These are phyloP conservation scores for Wickerhamia fluorescens DNA, from an alignment of 805 yeast genomes.

Conservation along the genomic window DNA sequence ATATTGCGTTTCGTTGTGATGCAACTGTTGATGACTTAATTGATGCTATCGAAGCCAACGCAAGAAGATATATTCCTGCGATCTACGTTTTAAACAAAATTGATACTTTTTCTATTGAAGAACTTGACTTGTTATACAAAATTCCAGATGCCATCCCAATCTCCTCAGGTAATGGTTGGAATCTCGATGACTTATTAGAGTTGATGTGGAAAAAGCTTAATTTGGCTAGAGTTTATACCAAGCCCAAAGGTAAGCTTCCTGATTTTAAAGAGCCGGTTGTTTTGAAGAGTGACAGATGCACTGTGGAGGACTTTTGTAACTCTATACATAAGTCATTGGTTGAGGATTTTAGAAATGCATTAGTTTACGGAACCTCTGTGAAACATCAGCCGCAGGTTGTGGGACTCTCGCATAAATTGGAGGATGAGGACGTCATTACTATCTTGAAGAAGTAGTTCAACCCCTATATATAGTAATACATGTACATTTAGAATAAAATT, in stretches of 20 bases:
- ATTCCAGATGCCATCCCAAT: slow-evolving; percentile 98
- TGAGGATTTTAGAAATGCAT: slow-evolving; percentile 87
- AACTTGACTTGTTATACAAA: slow-evolving; percentile 79
- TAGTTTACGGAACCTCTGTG: slow-evolving; percentile 89
- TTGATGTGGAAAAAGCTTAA: slow-evolving; percentile 92
- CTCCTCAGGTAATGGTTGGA: slow-evolving; percentile 95
- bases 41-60: slow-evolving; percentile 84
- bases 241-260: slow-evolving; percentile 91
- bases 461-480: too few species aligned
- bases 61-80: slow-evolving; percentile 93
- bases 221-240: slow-evolving; percentile 92
- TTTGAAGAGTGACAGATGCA: slow-evolving; percentile 67
- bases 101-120: slow-evolving; percentile 91
- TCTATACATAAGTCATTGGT: slow-evolving; percentile 92
- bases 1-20: slow-evolving; percentile 93
- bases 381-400: slow-evolving; percentile 98
- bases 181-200: slow-evolving; percentile 87
- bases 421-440: slow-evolving; percentile 97
- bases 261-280: slow-evolving; percentile 96
- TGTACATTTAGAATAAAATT: too few species aligned
- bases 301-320: slow-evolving; percentile 95
- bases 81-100: slow-evolving; percentile 91
- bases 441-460: slow-evolving; percentile 67
- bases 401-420: slow-evolving; percentile 74
- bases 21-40: slow-evolving; percentile 96